Evolutionary conservation across 139 green algal genomes (phyloP), one percentile per base, ranked within the genome.

Genomic region (Diplosphaera chodatii): DNA sequence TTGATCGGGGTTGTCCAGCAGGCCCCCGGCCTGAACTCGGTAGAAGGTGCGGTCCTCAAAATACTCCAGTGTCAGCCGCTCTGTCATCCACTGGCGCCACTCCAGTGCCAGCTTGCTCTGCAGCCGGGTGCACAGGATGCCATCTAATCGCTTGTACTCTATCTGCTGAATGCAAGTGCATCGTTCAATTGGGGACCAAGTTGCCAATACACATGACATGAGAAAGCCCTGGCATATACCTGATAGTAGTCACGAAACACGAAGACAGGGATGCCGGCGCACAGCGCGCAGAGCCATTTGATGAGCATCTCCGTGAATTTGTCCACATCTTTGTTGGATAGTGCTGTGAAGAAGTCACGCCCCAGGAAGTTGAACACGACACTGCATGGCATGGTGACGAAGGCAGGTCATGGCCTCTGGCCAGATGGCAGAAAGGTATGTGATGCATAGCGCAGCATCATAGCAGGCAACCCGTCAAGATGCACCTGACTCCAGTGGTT

Each of bases 271-370:
- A 97, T 93, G 32, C 78, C 83, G 10, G 74, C 74, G 25, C 63
- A 70, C 59, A 91, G 77, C n/a, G 75, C 84, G 27, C 37, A 74
- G 23, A 93, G 73, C 77, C 87, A 94, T 65, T 86, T 84, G 65
- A 90, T 23, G 40, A 99, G 82, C 84, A 97, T 93, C 66, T 85
- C 70, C 21, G 77, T 71, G 77, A 98, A 98, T 21, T 55, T 70
- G 29, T 83, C 85, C 34, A 79, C 81, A 67, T 97, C 78, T 77
- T 93, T 96, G 34, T 94, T 87, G 18, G 76, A 82, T 21, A 99
- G 71, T 2, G 95, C 92, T 37, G 98, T 99, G 89, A 97, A 99
- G 55, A 99, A 99, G 87, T 99, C 95, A 28, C 95, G 85, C n/a
- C 92, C 93, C 31, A 99, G 83, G 76, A 96, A 99, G 81, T 91